Evolutionary conservation across 495 filamentous ascomycete species (phyloP), one percentile per base, ranked within the genome.

Genomic region (Annulohypoxylon stygium): DNA sequence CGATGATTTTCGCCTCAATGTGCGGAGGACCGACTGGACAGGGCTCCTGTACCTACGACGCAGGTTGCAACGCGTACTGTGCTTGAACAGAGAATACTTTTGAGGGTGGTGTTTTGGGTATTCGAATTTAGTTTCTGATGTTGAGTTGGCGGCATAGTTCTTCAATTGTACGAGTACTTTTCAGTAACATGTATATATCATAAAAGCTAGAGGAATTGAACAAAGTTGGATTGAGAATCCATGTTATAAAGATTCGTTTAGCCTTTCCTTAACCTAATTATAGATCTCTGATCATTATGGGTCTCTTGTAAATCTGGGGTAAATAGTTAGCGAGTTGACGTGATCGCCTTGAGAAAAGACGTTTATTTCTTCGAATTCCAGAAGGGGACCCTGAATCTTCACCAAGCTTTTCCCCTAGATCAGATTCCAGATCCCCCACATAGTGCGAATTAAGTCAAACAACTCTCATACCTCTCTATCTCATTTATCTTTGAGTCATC

Each of bases 41-140:
- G 2, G 12, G 34, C n/a, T 67, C 63, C 0, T 75, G 72, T 4
- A 36, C 58, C 16, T 75, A 70, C n/a, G 67, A 70, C 20, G 72
- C 57, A 2, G 20, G 54, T 23, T 74, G 71, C 50, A 69, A 74
- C 23, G 66, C 71, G 9, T 53, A 33, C 30, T 74, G 71, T 30
- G 71, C 34, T 16, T 60, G 57, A 30, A 6, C n/a, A 60, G 57
- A 20, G 18, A 45, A n/a, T 6, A 20, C 2, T 37, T 20, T 25
- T 16, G 51, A 30, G 4, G 48, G 20, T 23, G 47, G 9, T 3
- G 47, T 9, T 53, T 9, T 53, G 20, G 10, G 23, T 2, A 30
- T 54, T 2, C 11, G 25, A 33, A 23, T 54, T 30, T 18, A 33
- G 23, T 54, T 54, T 20, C 1, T 54, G 25, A 33, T 54, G 8